These are phyloP conservation scores for Discostella stelligera DNA, from an alignment of 352 stramenopile genomes.

Conservation along the genomic window DNA sequence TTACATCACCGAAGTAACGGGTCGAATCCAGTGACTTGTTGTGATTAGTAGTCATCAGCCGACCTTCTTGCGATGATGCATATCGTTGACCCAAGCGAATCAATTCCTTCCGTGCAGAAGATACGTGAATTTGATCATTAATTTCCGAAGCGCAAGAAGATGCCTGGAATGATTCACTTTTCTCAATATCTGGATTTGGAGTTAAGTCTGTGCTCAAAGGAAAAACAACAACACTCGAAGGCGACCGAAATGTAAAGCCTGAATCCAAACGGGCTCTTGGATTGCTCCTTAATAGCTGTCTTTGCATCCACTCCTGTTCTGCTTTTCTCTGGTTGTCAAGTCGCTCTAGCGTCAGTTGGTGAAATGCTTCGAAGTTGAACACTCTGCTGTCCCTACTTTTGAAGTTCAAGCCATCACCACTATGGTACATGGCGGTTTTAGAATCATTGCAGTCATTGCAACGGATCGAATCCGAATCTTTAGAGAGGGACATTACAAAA, in stretches of 20 bases:
- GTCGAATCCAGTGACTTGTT: background rate
- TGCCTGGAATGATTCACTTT: background rate
- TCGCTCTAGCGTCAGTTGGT: slow-evolving; percentile 19
- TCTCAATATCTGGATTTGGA: background rate
- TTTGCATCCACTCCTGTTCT: slow-evolving; percentile 2
- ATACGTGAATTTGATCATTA: slow-evolving; percentile 6
- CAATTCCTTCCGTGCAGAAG: slow-evolving; percentile 19
- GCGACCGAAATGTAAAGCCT: background rate
- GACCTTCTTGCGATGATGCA: slow-evolving; percentile 12
- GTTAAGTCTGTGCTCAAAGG: background rate
- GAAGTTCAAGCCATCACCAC: background rate
- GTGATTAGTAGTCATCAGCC: background rate
- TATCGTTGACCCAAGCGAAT: slow-evolving; percentile 19
- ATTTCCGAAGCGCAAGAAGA: background rate
- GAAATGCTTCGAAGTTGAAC: slow-evolving; percentile 19
- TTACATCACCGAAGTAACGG: background rate
- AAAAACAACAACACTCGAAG: slow-evolving; percentile 3
- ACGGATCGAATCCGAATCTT: slow-evolving; percentile 1
- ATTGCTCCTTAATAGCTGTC: background rate
- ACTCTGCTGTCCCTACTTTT: slow-evolving; percentile 6
- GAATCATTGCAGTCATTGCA: slow-evolving; percentile 1
- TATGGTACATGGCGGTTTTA: background rate
- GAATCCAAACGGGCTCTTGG: background rate
- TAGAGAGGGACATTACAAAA: background rate
- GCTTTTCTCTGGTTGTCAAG: slow-evolving; percentile 22